These are phyloP conservation scores for Cladorrhinum samala DNA, from an alignment of 495 filamentous ascomycete genomes.

Conservation along the genomic window DNA sequence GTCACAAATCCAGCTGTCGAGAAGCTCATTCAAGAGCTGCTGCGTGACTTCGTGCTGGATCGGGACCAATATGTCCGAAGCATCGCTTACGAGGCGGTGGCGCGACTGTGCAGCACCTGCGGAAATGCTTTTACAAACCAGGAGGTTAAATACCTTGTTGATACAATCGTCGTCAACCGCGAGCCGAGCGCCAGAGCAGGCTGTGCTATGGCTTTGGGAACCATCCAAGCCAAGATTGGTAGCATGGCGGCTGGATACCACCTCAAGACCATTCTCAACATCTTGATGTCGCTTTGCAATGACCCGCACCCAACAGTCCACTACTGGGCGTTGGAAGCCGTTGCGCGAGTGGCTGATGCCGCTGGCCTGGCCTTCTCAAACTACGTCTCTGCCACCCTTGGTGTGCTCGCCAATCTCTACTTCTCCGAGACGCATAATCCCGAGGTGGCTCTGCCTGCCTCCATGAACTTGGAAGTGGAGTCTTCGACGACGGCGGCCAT, in stretches of 20 bases:
- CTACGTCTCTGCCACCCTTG: constrained; percentile 83
- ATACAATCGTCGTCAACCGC: constrained; percentile 86
- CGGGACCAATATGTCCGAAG: constrained; percentile 79
- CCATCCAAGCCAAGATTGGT: constrained; percentile 89
- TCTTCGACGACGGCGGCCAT: constrained; percentile 75
- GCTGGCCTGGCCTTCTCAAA: constrained; percentile 87
- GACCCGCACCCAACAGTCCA: constrained; percentile 96
- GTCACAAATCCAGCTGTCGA: constrained; percentile 71
- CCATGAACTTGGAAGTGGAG: constrained; percentile 83
- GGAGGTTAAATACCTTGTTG: constrained; percentile 86
- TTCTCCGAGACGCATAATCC: constrained; percentile 84
- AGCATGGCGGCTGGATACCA: constrained; percentile 98
- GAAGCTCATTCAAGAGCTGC: constrained; percentile 77
- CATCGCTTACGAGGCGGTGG: constrained; percentile 81
- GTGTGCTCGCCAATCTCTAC: constrained; percentile 89
- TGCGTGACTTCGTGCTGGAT: constrained; percentile 73
- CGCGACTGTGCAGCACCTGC: constrained; percentile 79
- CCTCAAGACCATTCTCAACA: constrained; percentile 89
- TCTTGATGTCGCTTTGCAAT: constrained; percentile 90
- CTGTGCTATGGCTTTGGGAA: constrained; percentile 87
- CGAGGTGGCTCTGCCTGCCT: constrained; percentile 67
- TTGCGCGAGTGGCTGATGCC: constrained; percentile 84
- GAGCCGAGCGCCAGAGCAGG: constrained; percentile 91
- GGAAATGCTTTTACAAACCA: constrained; percentile 83
- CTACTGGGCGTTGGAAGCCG: constrained; percentile 86